Base-by-base conservation (phyloP, 768 basidiomycete species). In the Tylopilus felleus region DNA sequence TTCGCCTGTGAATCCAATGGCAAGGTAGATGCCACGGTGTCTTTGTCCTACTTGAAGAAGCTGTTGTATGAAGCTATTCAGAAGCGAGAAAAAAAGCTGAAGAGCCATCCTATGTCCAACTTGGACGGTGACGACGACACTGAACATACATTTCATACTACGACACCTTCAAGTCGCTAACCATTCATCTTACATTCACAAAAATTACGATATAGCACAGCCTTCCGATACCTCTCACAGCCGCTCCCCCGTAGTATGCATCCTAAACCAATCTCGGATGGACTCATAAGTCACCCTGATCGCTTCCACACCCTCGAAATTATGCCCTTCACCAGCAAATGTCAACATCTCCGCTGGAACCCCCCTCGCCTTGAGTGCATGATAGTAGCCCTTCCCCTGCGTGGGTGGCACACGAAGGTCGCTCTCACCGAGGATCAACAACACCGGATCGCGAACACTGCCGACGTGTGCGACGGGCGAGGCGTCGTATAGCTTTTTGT, bases 311-410 rank as follows among this genome's bases (percentile, higher is more conserved):
- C 38, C 38, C 8, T 39, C n/a, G 4, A 39, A 39, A 13, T 9
- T n/a, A 21, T 39, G 38, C 38, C 38, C 38, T 39, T 39, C 38
- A 2, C 38, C 38, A 39, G 38, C 5, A 36, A 36, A 36, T 3
- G 35, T 36, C 16, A 36, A 36, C 35, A 36, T 17, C 35, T 36
- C 35, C 35, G 17, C 35, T 8, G 35, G 14, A 3, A 36, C 38
- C 38, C 38, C 38, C 38, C 38, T 39, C 40, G 72, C 79, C 62
- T 80, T 84, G 52, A 87, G 65, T 3, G 81, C 80, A 69, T 88
- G 83, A 55, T 81, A 88, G 61, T 80, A 83, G n/a, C 38, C 74
- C 47, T 77, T 73, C 0, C 80, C 80, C 49, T 88, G 84, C 6
- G 76, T 74, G 0, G 82, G 78, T 7, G 80, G 75, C 0, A 83